These are phyloP conservation scores for Beta macrorhiza DNA, from an alignment of 179 eudicot species.

Conservation along the genomic window DNA sequence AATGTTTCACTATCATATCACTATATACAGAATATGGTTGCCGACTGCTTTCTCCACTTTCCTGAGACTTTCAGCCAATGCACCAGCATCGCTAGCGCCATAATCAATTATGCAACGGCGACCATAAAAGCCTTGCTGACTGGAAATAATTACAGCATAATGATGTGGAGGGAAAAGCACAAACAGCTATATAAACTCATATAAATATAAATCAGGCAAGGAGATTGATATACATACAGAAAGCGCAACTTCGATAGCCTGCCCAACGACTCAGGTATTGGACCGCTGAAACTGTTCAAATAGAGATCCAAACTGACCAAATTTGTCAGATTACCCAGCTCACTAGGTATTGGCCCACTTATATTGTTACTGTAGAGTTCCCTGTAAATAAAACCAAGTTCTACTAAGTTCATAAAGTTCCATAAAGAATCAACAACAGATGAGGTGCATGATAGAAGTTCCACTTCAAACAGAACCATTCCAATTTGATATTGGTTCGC, in stretches of 20 bases:
- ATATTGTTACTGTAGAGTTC: constrained; percentile 51
- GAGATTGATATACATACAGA: constrained; percentile 37
- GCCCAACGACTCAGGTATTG: constrained; percentile 47
- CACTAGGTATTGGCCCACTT: constrained; percentile 47
- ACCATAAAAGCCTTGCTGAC: background rate
- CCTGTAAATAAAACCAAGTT: constrained; percentile 26
- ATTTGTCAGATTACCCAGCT: constrained; percentile 49
- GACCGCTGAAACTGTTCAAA: constrained; percentile 42
- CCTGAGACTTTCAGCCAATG: background rate
- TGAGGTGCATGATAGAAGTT: background rate
- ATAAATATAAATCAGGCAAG: constrained; percentile 9
- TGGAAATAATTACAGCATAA: background rate
- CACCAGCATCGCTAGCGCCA: background rate
- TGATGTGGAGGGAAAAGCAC: background rate
- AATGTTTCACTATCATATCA: background rate
- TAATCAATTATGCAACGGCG: background rate
- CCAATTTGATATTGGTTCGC: background rate
- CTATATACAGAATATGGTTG: background rate
- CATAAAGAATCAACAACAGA: background rate
- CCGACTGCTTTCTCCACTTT: background rate
- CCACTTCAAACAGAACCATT: background rate
- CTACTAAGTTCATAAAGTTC: background rate
- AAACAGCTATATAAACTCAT: background rate
- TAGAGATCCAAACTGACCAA: constrained; percentile 56
- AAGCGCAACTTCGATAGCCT: constrained; percentile 47